Percentiles rank a stretch among this genome's conserved stretches.
phyloP scores from a whole-genome alignment of 2,329 filamentous ascomycete species.

The Ophiostoma fasciatum region DNA sequence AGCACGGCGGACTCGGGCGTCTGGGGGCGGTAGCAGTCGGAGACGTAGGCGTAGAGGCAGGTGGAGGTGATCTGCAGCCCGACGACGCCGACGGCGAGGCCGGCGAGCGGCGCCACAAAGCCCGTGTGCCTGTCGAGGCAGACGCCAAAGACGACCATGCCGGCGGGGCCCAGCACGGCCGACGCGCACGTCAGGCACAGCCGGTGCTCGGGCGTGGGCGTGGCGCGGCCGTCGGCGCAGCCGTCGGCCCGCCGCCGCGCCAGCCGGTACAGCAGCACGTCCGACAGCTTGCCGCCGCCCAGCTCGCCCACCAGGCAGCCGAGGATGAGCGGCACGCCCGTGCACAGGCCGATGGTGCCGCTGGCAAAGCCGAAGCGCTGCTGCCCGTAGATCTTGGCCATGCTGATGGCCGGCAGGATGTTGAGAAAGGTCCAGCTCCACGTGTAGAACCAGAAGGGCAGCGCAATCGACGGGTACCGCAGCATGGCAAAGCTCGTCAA shows the following conservation, averaged over 20 bases:
- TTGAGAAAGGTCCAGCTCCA: conserved; percentile 10
- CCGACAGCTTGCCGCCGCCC: conserved; percentile 9
- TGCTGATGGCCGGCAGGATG: conserved; percentile 11
- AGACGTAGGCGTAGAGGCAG: conserved; percentile 9
- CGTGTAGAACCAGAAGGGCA: conserved; percentile 8
- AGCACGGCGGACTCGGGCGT: conserved; percentile 10
- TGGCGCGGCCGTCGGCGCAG: conserved; percentile 4
- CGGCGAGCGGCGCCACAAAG: conserved; percentile 5
- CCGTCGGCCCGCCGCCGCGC: conserved; percentile 1
- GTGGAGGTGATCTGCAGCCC: conserved; percentile 11
- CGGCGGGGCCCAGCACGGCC: conserved; percentile 6
- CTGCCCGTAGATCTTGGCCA: conserved; percentile 10
- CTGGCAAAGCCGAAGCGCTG: conserved; percentile 6
- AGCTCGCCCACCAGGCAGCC: conserved; percentile 9
- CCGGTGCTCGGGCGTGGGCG: conserved; percentile 10
- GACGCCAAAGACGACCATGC: conserved; percentile 9
- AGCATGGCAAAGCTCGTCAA: conserved; percentile 8
- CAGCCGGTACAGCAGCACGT: conserved; percentile 6
- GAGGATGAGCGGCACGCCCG: conserved; percentile 9
- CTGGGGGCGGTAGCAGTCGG: conserved; percentile 11
- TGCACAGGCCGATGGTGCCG: conserved; percentile 9
- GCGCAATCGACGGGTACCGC: conserved; percentile 8
- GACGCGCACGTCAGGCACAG: conserved; percentile 7
- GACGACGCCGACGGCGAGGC: conserved; percentile 5
- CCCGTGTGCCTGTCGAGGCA: conserved; percentile 4